Evolutionary conservation across 108 stramenopile genomes (phyloP), one percentile per base, ranked within the genome.

Genomic region (Pelagomonas calceolata): DNA sequence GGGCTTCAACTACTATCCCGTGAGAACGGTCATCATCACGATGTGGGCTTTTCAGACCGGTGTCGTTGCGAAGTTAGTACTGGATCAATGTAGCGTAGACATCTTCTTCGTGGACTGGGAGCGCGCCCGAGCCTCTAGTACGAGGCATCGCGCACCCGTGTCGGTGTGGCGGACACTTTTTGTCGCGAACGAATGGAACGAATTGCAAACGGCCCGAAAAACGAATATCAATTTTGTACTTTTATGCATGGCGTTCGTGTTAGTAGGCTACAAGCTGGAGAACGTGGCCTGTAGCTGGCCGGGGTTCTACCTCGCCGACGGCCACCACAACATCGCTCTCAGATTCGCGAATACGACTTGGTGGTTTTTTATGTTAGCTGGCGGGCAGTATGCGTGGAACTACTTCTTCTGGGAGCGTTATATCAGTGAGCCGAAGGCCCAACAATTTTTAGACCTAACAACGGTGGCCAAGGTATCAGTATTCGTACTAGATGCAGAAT

Each of bases 101-200:
- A 69, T 92, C 5, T 86, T 90, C 70, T 84, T 90, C 67, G 66
- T 92, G 9, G 91, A 92, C 69, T 90, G 89, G 89, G 91, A 92
- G 69, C 82, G 77, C 64, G 75, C 81, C 35, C 63, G 65, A 14
- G 4, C 35, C 4, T 0, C 0, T 12, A 30, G 63, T 60, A 15
- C 30, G 36, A 21, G n/a, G 70, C 30, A 65, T 32, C 71, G 72
- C 31, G 65, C 37, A 5, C 69, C 68, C 32, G 75, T 87, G 29
- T 78, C 81, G 36, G 80, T 79, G 21, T 87, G 86, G 86, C 70
- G 86, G 26, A 81, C 73, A 36, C 64, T 89, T 4, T 65, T 84
- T 17, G 82, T 91, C 36, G 91, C 90, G 7, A 91, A 91, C 68
- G 87, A 89, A 70, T 92, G 75, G 75, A 86, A 86, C 51, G 83